These are phyloP conservation scores for Boletellus sp. DNA, from an alignment of 768 basidiomycete species.

Conservation along the genomic window DNA sequence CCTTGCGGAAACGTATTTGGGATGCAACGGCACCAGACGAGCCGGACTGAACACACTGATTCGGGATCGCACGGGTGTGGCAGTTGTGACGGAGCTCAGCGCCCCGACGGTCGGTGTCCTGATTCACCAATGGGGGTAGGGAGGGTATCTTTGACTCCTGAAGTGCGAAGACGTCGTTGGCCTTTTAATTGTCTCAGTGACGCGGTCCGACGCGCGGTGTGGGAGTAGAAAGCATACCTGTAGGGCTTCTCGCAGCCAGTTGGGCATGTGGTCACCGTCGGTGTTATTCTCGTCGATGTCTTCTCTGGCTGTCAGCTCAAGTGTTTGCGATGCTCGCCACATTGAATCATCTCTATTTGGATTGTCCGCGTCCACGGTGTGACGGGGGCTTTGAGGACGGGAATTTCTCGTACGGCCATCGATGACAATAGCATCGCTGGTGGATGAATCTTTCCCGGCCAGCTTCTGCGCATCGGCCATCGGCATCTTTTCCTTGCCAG, in stretches of 20 bases:
- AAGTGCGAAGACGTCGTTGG: constrained; percentile 52
- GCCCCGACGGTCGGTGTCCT: constrained; percentile 9
- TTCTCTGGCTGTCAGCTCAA: constrained; percentile 4
- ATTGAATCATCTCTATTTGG: constrained; percentile 6
- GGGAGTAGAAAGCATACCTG: constrained; percentile 38
- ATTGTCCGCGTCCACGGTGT: constrained; percentile 3
- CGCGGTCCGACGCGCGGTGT: constrained; percentile 1
- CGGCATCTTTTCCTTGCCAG: constrained; percentile 11
- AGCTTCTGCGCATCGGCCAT: constrained; percentile 30
- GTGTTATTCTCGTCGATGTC: constrained; percentile 5
- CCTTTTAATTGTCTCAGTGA: constrained; percentile 34
- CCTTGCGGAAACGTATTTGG: constrained; percentile 43
- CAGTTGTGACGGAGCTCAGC: constrained; percentile 8
- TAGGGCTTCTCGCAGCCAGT: constrained; percentile 64
- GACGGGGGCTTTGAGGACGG: constrained; percentile 31
- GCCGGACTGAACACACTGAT: constrained; percentile 8
- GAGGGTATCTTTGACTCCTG: constrained; percentile 47
- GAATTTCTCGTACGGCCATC: constrained; percentile 73
- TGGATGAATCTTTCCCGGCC: constrained; percentile 62
- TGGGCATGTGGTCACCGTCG: constrained; percentile 37
- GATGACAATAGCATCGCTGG: constrained; percentile 55
- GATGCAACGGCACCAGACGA: constrained; percentile 15
- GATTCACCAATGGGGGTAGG: constrained; percentile 14
- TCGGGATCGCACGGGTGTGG: constrained; percentile 11
- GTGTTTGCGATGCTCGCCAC: constrained; percentile 15